Evolutionary conservation across 495 filamentous ascomycete genomes (phyloP).

Genomic region (Terfezia claveryi): DNA sequence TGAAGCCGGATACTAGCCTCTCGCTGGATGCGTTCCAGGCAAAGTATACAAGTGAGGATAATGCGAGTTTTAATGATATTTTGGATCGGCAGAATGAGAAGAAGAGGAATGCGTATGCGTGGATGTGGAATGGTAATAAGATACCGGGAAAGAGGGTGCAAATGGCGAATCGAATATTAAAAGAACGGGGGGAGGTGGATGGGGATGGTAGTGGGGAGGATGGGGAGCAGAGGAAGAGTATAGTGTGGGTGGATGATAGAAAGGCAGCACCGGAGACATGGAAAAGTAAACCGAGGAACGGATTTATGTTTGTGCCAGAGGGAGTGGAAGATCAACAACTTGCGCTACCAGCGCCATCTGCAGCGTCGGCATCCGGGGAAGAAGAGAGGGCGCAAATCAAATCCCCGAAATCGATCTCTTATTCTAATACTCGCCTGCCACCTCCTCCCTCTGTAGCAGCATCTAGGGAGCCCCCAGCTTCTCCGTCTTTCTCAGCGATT

Average conservation of each 20-base stretch:
- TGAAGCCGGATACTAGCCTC: conserved; percentile 55
- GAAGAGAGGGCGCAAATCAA: conserved; percentile 12
- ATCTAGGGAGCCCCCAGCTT: conserved; percentile 31
- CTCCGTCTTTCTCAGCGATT: conserved; percentile 67
- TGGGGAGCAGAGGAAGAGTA: conserved; percentile 27
- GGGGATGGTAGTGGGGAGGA: conserved; percentile 8
- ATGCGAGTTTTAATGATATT: conserved; percentile 81
- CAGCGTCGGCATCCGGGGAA: neutral
- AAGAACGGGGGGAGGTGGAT: conserved; percentile 9
- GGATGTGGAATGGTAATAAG: conserved; percentile 76
- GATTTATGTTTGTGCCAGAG: conserved; percentile 71
- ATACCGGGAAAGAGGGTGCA: conserved; percentile 69
- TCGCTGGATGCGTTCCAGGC: conserved; percentile 67
- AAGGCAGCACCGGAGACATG: conserved; percentile 61
- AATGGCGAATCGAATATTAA: conserved; percentile 43
- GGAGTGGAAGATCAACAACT: conserved; percentile 11
- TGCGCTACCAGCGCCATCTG: neutral
- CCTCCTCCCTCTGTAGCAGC: conserved; percentile 22
- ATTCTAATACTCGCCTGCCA: conserved; percentile 62
- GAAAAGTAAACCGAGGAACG: conserved; percentile 52
- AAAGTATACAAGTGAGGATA: conserved; percentile 90
- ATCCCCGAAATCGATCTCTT: conserved; percentile 50
- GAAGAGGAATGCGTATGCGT: conserved; percentile 56
- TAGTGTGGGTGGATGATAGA: conserved; percentile 33
- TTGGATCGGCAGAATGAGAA: conserved; percentile 81